Evolutionary conservation across 1,284 basidiomycete species (phyloP).

Genomic region (Fomitopsis palustris): DNA sequence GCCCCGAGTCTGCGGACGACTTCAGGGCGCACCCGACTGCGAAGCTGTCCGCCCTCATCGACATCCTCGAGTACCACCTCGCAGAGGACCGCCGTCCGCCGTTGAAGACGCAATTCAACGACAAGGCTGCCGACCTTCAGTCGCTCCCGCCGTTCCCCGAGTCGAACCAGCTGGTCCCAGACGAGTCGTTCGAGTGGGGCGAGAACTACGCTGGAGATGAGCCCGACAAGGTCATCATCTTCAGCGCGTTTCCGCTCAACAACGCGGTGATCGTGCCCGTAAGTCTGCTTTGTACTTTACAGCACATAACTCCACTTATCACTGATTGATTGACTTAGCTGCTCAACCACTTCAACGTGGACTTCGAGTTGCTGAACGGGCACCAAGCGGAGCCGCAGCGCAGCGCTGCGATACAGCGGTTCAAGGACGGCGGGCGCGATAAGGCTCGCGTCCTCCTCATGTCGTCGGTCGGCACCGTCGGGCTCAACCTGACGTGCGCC

Average conservation of each 20-base stretch:
- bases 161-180: neutral
- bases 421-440: neutral
- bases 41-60: constrained; percentile 7
- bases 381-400: neutral
- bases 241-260: constrained; percentile 13
- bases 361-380: too few species aligned
- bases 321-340: too few species aligned
- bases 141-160: neutral
- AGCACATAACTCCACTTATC: neutral
- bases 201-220: neutral
- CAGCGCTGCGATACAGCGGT: neutral
- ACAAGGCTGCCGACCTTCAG: too few species aligned
- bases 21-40: neutral
- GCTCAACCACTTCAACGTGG: neutral
- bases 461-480: constrained; percentile 14
- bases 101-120: neutral
- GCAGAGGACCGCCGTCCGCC: neutral
- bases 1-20: too few species aligned
- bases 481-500: constrained; percentile 19
- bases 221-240: constrained; percentile 18
- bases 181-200: neutral
- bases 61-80: constrained; percentile 7
- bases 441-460: constrained; percentile 15
- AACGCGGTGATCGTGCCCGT: constrained; percentile 10
- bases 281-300: neutral